Conservation (phyloP, 169 alveolate species). For the Cryptosporidium tyzzeri region DNA sequence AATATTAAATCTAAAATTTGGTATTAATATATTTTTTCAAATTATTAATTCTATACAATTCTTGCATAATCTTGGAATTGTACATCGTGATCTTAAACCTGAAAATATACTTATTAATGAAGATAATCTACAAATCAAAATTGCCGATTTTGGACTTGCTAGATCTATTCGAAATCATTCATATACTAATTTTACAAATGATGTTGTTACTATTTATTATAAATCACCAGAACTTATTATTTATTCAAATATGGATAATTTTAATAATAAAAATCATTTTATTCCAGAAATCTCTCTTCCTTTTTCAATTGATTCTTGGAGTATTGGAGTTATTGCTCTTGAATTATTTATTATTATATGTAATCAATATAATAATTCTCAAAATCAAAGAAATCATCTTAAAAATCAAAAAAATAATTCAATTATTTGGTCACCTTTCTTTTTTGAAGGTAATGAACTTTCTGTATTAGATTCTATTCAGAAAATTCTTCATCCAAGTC, state of each 20-base stretch:
- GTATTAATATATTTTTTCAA: constrained; percentile 48
- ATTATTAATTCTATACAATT: constrained; percentile 44
- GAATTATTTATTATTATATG: constrained; percentile 45
- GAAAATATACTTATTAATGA: constrained; percentile 66
- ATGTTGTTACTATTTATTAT: constrained; percentile 62
- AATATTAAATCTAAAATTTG: constrained; percentile 18
- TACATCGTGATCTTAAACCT: constrained; percentile 72
- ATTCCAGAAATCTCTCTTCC: constrained; percentile 17
- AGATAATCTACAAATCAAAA: constrained; percentile 40
- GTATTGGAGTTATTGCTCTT: constrained; percentile 57
- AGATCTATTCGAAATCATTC: constrained; percentile 64
- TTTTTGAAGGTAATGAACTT: constrained; percentile 68
- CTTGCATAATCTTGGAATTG: constrained; percentile 68
- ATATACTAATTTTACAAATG: constrained; percentile 46
- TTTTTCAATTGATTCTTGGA: constrained; percentile 63
- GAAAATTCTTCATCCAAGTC: constrained; percentile 19
- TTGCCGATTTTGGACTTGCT: constrained; percentile 74
- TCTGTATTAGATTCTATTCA: constrained; percentile 47
- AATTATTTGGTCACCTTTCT: constrained; percentile 55
- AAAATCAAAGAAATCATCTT: constrained; percentile 9
- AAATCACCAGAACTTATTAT: constrained; percentile 60
- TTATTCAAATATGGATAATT: neutral
- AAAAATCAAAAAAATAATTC: neutral
- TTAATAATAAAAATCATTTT: neutral
- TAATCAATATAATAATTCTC: neutral